Evolutionary conservation across 2,329 filamentous ascomycete genomes (phyloP).

Genomic region (Graphiopsis chlorocephala): DNA sequence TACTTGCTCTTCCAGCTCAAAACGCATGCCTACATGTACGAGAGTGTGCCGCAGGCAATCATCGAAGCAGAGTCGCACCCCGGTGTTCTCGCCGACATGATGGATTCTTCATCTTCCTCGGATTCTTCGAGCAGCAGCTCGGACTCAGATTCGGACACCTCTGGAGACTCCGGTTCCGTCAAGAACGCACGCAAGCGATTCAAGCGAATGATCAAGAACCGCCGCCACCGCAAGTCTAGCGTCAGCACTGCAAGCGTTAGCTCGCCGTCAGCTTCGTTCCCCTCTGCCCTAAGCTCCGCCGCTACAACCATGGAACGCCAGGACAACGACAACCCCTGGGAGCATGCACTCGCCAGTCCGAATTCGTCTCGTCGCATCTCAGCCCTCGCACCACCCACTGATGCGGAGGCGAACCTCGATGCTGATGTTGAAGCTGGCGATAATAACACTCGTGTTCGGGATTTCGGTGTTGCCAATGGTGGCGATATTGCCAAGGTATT

Average conservation of each 20-base stretch:
- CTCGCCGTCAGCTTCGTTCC: conserved; percentile 41
- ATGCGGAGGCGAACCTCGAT: conserved; percentile 57
- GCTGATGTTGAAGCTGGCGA: conserved; percentile 44
- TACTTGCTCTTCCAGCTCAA: conserved; percentile 90
- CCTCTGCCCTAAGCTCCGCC: conserved; percentile 43
- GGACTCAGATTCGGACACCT: conserved; percentile 63
- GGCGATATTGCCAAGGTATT: conserved; percentile 33
- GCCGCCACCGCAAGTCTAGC: conserved; percentile 74
- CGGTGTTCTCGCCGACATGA: conserved; percentile 76
- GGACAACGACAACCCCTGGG: conserved; percentile 37
- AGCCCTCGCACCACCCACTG: conserved; percentile 42
- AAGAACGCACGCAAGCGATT: conserved; percentile 70
- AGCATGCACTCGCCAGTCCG: conserved; percentile 27
- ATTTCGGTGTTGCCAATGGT: conserved; percentile 43
- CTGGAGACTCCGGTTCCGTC: conserved; percentile 46
- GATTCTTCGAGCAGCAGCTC: conserved; percentile 51
- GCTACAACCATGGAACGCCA: conserved; percentile 40
- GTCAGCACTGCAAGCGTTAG: conserved; percentile 68
- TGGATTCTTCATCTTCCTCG: conserved; percentile 66
- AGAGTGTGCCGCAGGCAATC: conserved; percentile 86
- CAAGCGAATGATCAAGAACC: conserved; percentile 69
- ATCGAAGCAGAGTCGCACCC: conserved; percentile 90
- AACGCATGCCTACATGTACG: conserved; percentile 87
- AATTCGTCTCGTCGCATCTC: conserved; percentile 36
- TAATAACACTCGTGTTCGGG: conserved; percentile 41